Conservation (phyloP, 2,329 filamentous ascomycete species). For the Arthrobotrys entomopaga region DNA sequence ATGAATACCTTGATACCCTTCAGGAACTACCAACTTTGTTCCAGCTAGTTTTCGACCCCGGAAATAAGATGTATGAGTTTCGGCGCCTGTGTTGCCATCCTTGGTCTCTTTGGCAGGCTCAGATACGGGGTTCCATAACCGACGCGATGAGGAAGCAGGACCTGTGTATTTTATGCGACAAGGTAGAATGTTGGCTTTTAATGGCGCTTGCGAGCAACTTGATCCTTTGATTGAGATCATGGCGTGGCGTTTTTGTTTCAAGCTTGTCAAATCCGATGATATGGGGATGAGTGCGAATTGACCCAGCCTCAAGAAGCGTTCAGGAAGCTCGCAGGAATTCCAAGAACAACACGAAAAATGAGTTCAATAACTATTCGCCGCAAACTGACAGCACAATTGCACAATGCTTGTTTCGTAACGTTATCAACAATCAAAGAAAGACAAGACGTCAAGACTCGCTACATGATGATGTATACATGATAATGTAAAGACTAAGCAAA, state of each 20-base stretch:
- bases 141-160: conserved; percentile 47
- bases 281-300: background rate
- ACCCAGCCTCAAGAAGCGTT: too few species aligned
- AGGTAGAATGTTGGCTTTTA: conserved; percentile 48
- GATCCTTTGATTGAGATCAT: conserved; percentile 50
- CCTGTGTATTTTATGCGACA: conserved; percentile 54
- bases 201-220: conserved; percentile 11
- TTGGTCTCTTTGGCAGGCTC: background rate
- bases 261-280: background rate
- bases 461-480: too few species aligned
- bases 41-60: conserved; percentile 47
- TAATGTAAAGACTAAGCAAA: too few species aligned
- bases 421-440: too few species aligned
- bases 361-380: too few species aligned
- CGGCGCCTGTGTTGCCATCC: conserved; percentile 8
- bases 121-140: conserved; percentile 43
- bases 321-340: too few species aligned
- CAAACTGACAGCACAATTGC: too few species aligned
- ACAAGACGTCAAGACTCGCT: too few species aligned
- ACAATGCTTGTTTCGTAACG: too few species aligned
- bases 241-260: background rate
- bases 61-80: conserved; percentile 46
- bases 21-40: conserved; percentile 40
- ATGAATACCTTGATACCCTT: conserved; percentile 50
- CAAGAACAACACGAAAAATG: conserved; percentile 12